phyloP scores from a whole-genome alignment of 352 stramenopile species.

The Phytophthora pinifolia region DNA sequence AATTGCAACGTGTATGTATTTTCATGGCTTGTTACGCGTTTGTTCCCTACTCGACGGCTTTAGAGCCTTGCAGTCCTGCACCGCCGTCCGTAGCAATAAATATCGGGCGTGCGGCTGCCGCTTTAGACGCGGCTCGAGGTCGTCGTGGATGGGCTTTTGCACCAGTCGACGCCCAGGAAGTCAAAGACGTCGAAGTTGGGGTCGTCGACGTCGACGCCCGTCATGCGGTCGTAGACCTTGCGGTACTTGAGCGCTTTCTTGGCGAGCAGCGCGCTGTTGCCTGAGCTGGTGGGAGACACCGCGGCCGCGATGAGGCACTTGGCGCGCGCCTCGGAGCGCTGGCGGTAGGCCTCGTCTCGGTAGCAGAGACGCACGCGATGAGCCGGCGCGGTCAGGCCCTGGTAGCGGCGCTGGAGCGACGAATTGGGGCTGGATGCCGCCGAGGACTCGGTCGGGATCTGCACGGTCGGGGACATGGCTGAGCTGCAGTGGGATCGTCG shows the following conservation, averaged over 20 bases:
- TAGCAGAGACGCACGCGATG: conserved; percentile 45
- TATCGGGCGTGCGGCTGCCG: neutral
- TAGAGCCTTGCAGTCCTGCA: too few species aligned
- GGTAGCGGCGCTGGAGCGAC: conserved; percentile 4
- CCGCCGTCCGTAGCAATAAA: conserved; percentile 18
- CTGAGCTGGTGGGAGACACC: conserved; percentile 23
- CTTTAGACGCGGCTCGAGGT: conserved; percentile 12
- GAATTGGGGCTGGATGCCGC: neutral
- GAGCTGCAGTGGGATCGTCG: too few species aligned
- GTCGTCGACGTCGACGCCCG: conserved; percentile 43
- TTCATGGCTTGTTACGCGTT: neutral
- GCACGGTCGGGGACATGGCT: conserved; percentile 13
- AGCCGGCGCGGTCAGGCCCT: neutral
- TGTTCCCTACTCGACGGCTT: neutral
- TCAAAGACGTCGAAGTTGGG: conserved; percentile 51
- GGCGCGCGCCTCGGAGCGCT: conserved; percentile 30
- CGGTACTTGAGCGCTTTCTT: conserved; percentile 60
- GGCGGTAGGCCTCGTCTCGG: conserved; percentile 42
- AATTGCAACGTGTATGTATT: too few species aligned
- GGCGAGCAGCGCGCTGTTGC: conserved; percentile 41
- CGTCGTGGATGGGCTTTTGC: conserved; percentile 28
- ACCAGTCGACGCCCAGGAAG: conserved; percentile 58
- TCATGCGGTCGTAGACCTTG: conserved; percentile 49
- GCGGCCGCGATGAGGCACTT: conserved; percentile 40
- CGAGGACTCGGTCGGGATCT: neutral